Evolutionary conservation across 2,329 filamentous ascomycete genomes (phyloP), one percentile per base, ranked within the genome.

Genomic region (Peltaster fructicola): DNA sequence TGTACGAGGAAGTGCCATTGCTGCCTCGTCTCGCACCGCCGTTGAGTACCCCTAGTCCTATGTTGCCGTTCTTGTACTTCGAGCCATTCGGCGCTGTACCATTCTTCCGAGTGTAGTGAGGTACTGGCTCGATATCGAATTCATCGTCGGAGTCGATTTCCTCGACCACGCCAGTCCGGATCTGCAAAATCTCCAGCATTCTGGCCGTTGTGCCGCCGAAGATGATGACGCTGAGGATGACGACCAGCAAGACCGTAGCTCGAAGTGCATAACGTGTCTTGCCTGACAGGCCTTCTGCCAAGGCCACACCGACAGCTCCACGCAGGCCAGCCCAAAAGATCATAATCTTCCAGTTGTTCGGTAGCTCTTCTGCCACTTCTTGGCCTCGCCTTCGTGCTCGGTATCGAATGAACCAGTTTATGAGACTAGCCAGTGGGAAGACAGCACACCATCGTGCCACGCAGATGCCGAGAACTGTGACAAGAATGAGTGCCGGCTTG

Each of bases 321-420:
- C 88, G 79, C 15, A 98, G 63, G 14, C 88, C 88, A 9, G 88
- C 88, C 88, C 88, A 98, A 56, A 91, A 98, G n/a, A 98, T 68
- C 88, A 98, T 95, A n/a, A 78, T 82, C 52, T 95, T 88, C 52
- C 95, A 92, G 39, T 80, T 81, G 46, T 82, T 90, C 0, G 88
- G 88, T 17, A 98, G 58, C 50, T 95, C 88, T 36, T 95, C 85
- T 9, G 70, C 68, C 4, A 74, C 68, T 29, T 91, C 77, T 29
- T 61, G 64, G 13, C 82, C 82, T 26, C 73, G 67, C 23, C 79
- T 70, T 24, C 69, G 66, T 9, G 84, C 80, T 22, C 82, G 70
- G 47, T 92, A 92, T 30, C 78, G 70, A 38, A 90, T 81, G 44
- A 93, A 76, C 65, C 76, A 84, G 51, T 98, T 98, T 51, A 98